These are phyloP conservation scores for Starmerella geochares DNA, from an alignment of 805 yeast species.

Conservation along the genomic window DNA sequence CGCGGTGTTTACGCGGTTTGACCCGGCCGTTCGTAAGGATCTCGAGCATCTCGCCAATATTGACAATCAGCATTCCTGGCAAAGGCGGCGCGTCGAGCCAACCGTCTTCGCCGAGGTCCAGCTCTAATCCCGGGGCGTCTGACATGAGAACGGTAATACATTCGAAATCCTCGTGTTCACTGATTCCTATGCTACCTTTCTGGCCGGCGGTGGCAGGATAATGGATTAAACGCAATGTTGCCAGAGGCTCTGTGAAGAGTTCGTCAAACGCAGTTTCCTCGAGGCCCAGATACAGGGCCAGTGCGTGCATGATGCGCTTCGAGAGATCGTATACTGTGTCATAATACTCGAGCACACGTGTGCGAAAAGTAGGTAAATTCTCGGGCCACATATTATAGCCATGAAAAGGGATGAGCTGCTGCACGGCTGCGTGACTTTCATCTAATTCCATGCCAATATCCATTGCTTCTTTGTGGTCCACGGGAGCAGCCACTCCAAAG, in stretches of 20 bases:
- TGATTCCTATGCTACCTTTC: slow-evolving; percentile 40
- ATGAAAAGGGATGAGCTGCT: slow-evolving; percentile 32
- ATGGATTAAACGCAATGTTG: slow-evolving; percentile 43
- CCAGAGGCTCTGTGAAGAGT: slow-evolving; percentile 29
- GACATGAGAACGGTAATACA: slow-evolving; percentile 42
- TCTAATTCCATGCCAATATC: slow-evolving; percentile 38
- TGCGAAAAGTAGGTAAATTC: slow-evolving; percentile 39
- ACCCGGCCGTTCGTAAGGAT: slow-evolving; percentile 50
- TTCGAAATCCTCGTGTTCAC: slow-evolving; percentile 54
- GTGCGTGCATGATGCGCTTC: slow-evolving; percentile 37
- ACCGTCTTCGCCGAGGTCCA: slow-evolving; percentile 44
- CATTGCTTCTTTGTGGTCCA: slow-evolving; percentile 54
- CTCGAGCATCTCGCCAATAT: slow-evolving; percentile 53
- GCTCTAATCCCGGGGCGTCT: slow-evolving; percentile 44
- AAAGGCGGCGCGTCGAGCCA: slow-evolving; percentile 49
- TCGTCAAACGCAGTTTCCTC: slow-evolving; percentile 39
- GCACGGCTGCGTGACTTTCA: slow-evolving; percentile 32
- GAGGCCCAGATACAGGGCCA: slow-evolving; percentile 48
- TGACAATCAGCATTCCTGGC: slow-evolving; percentile 43
- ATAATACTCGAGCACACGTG: slow-evolving; percentile 37
- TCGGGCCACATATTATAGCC: slow-evolving; percentile 53
- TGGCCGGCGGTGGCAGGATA: slow-evolving; percentile 36
- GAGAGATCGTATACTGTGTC: slow-evolving; percentile 40
- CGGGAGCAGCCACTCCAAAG: slow-evolving; percentile 21
- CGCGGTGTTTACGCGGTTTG: slow-evolving; percentile 50